Evolutionary conservation across 2,329 filamentous ascomycete species (phyloP).

Genomic region (Penicillium expansum): DNA sequence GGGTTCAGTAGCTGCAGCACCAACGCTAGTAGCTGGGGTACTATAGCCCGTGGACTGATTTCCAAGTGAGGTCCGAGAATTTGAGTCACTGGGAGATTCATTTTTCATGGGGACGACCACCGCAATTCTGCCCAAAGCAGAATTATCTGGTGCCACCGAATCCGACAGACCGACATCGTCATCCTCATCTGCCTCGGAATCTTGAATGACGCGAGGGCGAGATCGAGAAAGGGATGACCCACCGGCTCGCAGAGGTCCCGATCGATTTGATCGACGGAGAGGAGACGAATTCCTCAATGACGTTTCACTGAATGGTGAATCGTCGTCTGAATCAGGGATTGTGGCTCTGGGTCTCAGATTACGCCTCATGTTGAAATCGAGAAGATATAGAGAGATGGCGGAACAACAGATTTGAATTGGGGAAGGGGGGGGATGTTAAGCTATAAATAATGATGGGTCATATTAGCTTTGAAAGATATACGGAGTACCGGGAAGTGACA

Average conservation of each 20-base stretch:
- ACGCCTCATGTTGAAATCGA: constrained; percentile 14
- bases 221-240: constrained; percentile 19
- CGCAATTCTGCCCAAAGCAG: constrained; percentile 13
- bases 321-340: constrained; percentile 23
- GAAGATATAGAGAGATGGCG: background rate
- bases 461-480: background rate
- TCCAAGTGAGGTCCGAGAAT: constrained; percentile 42
- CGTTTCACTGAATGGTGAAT: constrained; percentile 12
- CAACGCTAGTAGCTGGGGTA: constrained; percentile 61
- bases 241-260: constrained; percentile 6
- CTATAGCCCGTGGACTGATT: constrained; percentile 52
- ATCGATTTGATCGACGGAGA: constrained; percentile 10
- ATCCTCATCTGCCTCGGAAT: constrained; percentile 20
- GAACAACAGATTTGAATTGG: background rate
- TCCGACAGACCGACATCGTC: constrained; percentile 11
- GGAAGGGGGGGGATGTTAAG: no score
- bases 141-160: background rate
- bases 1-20: constrained; percentile 51
- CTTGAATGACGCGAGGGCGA: constrained; percentile 17
- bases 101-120: constrained; percentile 33
- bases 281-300: constrained; percentile 17
- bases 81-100: constrained; percentile 25
- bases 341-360: constrained; percentile 11
- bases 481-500: background rate
- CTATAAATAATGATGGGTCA: background rate